These are phyloP conservation scores for Aureobasidium pullulans DNA, from an alignment of 2,329 filamentous ascomycete species.

Conservation along the genomic window DNA sequence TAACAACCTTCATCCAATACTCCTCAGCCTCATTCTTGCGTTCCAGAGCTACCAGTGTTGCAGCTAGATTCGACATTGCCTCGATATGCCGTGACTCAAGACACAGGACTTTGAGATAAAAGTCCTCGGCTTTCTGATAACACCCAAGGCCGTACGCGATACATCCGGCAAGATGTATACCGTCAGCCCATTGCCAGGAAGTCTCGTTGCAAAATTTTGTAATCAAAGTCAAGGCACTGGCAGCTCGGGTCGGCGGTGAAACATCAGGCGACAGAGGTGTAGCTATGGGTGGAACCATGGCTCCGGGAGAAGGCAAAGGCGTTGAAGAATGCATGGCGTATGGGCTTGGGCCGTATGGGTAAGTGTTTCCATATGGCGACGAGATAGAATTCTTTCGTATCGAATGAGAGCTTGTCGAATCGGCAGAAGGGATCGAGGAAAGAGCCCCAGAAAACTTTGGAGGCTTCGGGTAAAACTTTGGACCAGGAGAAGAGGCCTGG, in stretches of 20 bases:
- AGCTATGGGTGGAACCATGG: slow-evolving; percentile 29
- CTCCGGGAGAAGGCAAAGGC: slow-evolving; percentile 15
- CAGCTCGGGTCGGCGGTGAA: slow-evolving; percentile 46
- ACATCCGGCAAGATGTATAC: slow-evolving; percentile 85
- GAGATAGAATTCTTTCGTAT: neutral
- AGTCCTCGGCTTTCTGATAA: slow-evolving; percentile 68
- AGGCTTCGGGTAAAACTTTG: slow-evolving; percentile 55
- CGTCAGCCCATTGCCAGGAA: slow-evolving; percentile 83
- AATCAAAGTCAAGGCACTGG: slow-evolving; percentile 62
- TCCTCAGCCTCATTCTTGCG: slow-evolving; percentile 76
- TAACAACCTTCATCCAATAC: slow-evolving; percentile 80
- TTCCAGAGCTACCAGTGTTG: slow-evolving; percentile 76
- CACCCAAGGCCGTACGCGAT: slow-evolving; percentile 83
- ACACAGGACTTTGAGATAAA: slow-evolving; percentile 62
- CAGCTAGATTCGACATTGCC: slow-evolving; percentile 86
- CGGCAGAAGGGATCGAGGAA: neutral
- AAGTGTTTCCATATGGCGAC: neutral
- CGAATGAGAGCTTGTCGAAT: neutral
- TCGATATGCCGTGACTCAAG: slow-evolving; percentile 72
- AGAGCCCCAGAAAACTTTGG: slow-evolving; percentile 47
- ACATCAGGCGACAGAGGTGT: slow-evolving; percentile 30
- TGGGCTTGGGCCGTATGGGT: slow-evolving; percentile 21
- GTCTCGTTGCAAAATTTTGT: slow-evolving; percentile 70
- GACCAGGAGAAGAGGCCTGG: slow-evolving; percentile 40
- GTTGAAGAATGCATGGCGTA: slow-evolving; percentile 15